Percentiles rank a stretch among this genome's conserved stretches.
Evolutionary conservation across 768 basidiomycete genomes (phyloP).

Genomic region (Royoungia palumana): DNA sequence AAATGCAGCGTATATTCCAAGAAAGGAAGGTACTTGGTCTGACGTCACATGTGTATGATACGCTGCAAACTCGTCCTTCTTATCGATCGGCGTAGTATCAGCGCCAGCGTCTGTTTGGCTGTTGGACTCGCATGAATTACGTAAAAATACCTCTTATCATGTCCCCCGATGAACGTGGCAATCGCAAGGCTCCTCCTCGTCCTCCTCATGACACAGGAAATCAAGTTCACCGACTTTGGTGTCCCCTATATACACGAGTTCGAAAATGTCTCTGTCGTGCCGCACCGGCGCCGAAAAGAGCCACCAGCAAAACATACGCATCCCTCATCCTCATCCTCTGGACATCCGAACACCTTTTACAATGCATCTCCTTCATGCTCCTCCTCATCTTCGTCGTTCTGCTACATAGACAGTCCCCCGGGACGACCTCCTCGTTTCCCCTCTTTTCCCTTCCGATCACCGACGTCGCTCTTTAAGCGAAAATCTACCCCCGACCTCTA

Average conservation of each 20-base stretch:
- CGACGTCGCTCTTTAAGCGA: slow-evolving; percentile 24
- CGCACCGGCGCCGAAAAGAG: neutral
- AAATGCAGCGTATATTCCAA: slow-evolving; percentile 12
- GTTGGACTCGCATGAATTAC: neutral
- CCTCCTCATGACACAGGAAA: neutral
- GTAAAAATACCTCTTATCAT: slow-evolving; percentile 7
- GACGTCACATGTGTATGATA: slow-evolving; percentile 24
- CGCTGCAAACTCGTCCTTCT: too few relatives aligned
- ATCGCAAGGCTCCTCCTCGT: neutral
- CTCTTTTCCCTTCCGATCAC: slow-evolving; percentile 10
- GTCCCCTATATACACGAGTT: slow-evolving; percentile 31
- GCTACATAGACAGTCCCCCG: slow-evolving; percentile 24
- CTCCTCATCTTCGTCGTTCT: slow-evolving; percentile 22
- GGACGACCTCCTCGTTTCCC: slow-evolving; percentile 6
- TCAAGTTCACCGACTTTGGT: slow-evolving; percentile 31
- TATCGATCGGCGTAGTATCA: too few relatives aligned
- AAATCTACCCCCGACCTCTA: slow-evolving; percentile 2
- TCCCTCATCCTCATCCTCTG: too few relatives aligned
- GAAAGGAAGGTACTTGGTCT: slow-evolving; percentile 28
- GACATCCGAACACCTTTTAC: too few relatives aligned
- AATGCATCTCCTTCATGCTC: too few relatives aligned
- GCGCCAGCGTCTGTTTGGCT: neutral
- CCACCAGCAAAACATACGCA: neutral
- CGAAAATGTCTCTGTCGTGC: slow-evolving; percentile 23
- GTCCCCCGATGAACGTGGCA: slow-evolving; percentile 3